Conservation (phyloP, 2,329 filamentous ascomycete genomes). For the Leptographium wingfieldii region DNA sequence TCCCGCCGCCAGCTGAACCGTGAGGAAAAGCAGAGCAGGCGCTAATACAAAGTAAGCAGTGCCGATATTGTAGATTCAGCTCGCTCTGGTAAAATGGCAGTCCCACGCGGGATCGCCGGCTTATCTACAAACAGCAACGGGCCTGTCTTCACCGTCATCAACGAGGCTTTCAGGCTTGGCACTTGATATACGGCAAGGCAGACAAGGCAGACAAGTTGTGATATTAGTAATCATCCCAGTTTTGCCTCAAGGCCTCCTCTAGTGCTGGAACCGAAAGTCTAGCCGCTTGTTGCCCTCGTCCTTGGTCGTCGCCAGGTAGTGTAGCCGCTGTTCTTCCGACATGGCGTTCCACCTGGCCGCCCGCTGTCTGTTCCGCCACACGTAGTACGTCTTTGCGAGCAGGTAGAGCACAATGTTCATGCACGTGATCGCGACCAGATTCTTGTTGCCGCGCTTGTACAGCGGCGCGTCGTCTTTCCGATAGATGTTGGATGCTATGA, state of each 20-base stretch:
- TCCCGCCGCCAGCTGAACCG: too few relatives aligned
- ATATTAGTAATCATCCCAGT: too few relatives aligned
- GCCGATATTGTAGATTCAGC: too few relatives aligned
- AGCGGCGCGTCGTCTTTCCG: conserved; percentile 27
- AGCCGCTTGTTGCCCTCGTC: conserved; percentile 21
- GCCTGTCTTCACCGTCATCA: too few relatives aligned
- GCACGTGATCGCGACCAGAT: conserved; percentile 35
- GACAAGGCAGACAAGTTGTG: too few relatives aligned
- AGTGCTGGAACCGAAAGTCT: conserved; percentile 22
- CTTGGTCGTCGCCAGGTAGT: conserved; percentile 19
- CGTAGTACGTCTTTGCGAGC: conserved; percentile 20
- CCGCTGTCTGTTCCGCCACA: conserved; percentile 20
- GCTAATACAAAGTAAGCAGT: too few relatives aligned
- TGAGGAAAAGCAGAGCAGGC: too few relatives aligned
- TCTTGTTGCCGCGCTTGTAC: conserved; percentile 41
- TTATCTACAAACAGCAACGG: too few relatives aligned
- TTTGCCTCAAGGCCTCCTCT: not conserved
- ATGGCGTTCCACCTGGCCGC: conserved; percentile 19
- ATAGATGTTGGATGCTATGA: conserved; percentile 29
- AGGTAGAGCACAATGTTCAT: conserved; percentile 20
- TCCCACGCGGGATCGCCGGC: too few relatives aligned
- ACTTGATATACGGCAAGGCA: too few relatives aligned
- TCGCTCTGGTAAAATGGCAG: too few relatives aligned
- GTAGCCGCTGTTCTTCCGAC: conserved; percentile 17
- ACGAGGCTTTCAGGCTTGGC: too few relatives aligned